These are phyloP conservation scores for Diplodia seriata DNA, from an alignment of 2,329 filamentous ascomycete species.

Conservation along the genomic window DNA sequence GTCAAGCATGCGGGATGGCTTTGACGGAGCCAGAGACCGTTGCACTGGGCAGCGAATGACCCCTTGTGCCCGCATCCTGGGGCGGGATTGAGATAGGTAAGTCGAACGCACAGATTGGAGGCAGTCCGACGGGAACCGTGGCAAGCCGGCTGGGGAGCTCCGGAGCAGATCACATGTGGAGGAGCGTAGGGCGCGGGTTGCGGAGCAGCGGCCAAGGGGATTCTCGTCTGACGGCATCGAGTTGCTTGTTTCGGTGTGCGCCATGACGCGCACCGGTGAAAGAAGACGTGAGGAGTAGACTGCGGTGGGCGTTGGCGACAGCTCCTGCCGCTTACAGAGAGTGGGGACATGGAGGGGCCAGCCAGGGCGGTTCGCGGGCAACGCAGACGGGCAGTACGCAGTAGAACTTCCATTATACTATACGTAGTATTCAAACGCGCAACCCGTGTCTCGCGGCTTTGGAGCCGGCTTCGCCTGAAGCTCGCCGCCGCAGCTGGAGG, in stretches of 20 bases:
- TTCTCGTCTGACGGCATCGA: conserved; percentile 21
- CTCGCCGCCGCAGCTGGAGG: background rate
- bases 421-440: background rate
- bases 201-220: conserved; percentile 23
- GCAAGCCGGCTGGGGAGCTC: conserved; percentile 22
- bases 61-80: conserved; percentile 16
- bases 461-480: background rate
- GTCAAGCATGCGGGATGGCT: conserved; percentile 27
- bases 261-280: conserved; percentile 22
- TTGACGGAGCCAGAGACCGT: conserved; percentile 13
- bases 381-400: background rate
- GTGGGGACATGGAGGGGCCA: background rate
- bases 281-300: background rate
- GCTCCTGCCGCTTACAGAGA: background rate
- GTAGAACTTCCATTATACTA: background rate
- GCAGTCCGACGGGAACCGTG: conserved; percentile 28
- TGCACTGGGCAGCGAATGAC: conserved; percentile 25
- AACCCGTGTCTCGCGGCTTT: background rate
- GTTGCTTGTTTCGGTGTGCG: conserved; percentile 10
- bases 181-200: conserved; percentile 27
- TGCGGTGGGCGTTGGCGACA: background rate
- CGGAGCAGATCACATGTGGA: conserved; percentile 31
- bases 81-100: conserved; percentile 18
- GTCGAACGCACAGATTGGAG: conserved; percentile 17
- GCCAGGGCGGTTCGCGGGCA: background rate